Conservation (phyloP, 345 rosid species). For the Rhizophora apiculata region DNA sequence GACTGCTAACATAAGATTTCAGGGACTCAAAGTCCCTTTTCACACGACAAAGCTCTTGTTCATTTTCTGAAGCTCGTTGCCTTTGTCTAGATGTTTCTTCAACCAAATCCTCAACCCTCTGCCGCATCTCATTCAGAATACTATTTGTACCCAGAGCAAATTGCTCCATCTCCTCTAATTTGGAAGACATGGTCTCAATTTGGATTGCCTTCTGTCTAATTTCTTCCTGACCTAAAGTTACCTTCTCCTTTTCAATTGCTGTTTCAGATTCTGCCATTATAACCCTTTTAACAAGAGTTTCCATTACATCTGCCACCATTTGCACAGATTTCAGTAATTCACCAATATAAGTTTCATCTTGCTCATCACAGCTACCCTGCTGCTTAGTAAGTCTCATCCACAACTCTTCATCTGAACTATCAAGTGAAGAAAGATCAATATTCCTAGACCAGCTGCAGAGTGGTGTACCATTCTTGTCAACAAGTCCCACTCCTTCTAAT, state of each 20-base stretch:
- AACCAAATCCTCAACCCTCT: constrained; percentile 76
- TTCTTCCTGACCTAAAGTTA: constrained; percentile 58
- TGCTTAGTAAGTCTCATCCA: constrained; percentile 41
- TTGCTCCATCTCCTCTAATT: constrained; percentile 72
- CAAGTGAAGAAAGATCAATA: constrained; percentile 46
- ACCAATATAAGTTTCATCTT: constrained; percentile 50
- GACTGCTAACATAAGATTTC: constrained; percentile 65
- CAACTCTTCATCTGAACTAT: constrained; percentile 43
- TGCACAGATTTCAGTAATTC: constrained; percentile 65
- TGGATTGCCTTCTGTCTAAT: constrained; percentile 58
- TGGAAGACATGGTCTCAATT: constrained; percentile 66
- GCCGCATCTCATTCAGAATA: constrained; percentile 62
- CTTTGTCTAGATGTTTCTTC: constrained; percentile 78
- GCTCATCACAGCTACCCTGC: constrained; percentile 43
- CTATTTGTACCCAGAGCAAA: constrained; percentile 60
- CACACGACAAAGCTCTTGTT: constrained; percentile 81
- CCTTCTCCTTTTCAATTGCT: constrained; percentile 67
- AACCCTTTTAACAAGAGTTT: constrained; percentile 73
- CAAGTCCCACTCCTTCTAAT: constrained; percentile 49
- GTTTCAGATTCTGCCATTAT: constrained; percentile 76
- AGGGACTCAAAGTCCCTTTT: constrained; percentile 84
- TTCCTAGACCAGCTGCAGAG: constrained; percentile 47
- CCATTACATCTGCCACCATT: constrained; percentile 65
- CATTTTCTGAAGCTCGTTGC: constrained; percentile 75
- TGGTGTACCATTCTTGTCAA: constrained; percentile 51